Percentiles rank a stretch among this genome's conserved stretches.
Evolutionary conservation across 1,284 basidiomycete genomes (phyloP).

Genomic region (Bothia castanella): DNA sequence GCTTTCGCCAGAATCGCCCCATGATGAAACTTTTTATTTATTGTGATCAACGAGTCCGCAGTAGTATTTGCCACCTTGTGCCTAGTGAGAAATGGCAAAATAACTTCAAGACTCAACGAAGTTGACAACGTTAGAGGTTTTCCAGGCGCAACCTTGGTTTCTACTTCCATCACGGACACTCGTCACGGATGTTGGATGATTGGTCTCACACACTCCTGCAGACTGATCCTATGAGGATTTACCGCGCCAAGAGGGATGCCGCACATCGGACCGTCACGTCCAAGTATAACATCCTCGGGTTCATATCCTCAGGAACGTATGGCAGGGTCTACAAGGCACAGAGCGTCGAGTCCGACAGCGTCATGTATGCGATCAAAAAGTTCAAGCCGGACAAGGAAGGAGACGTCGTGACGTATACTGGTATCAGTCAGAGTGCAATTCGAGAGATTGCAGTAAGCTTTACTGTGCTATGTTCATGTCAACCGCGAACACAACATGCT

Average conservation of each 20-base stretch:
- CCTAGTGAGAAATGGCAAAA: too few relatives aligned
- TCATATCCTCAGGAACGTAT: constrained; percentile 97
- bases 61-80: too few relatives aligned
- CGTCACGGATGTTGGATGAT: constrained; percentile 33
- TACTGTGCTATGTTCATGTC: not conserved
- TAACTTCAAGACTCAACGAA: too few relatives aligned
- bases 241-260: constrained; percentile 73
- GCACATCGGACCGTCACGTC: constrained; percentile 65
- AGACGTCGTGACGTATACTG: constrained; percentile 89
- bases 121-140: too few relatives aligned
- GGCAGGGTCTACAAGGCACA: constrained; percentile 97
- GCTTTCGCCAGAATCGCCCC: not conserved
- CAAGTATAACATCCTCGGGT: constrained; percentile 91
- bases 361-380: constrained; percentile 95
- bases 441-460: constrained; percentile 86
- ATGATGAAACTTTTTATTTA: too few relatives aligned
- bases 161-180: not conserved
- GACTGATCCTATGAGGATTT: constrained; percentile 79
- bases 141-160: not conserved
- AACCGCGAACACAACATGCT: not conserved
- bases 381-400: constrained; percentile 99
- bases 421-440: constrained; percentile 96
- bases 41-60: too few relatives aligned
- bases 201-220: constrained; percentile 41
- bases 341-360: constrained; percentile 61